Evolutionary conservation across 129 eudicot species (phyloP).

Genomic region (carrot (Daucus carota)): DH1_v3.0 NC_030382.2:34735001-34735500

Average conservation of each 20-base stretch:
- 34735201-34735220: slow-evolving; percentile 4
- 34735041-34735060: slow-evolving; percentile 21
- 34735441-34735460: slow-evolving; percentile 31
- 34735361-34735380: slow-evolving; percentile 14
- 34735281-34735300: too few species aligned
- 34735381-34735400: slow-evolving; percentile 22
- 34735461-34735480: slow-evolving; percentile 34
- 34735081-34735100: slow-evolving; percentile 54
- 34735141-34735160: too few species aligned
- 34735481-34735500: slow-evolving; percentile 13
- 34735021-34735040: slow-evolving; percentile 49
- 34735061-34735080: slow-evolving; percentile 43
- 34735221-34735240: too few species aligned
- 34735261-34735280: too few species aligned
- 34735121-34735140: too few species aligned
- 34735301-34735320: too few species aligned
- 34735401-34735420: slow-evolving; percentile 33
- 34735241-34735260: too few species aligned
- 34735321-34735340: too few species aligned
- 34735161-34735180: slow-evolving; percentile 24
- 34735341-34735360: too few species aligned
- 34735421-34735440: slow-evolving; percentile 35
- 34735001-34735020: slow-evolving; percentile 19
- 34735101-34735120: slow-evolving; percentile 43
- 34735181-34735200: slow-evolving; percentile 16